These are phyloP conservation scores for Neonothopanus nambi DNA, from an alignment of 1,284 basidiomycete species.

Conservation along the genomic window DNA sequence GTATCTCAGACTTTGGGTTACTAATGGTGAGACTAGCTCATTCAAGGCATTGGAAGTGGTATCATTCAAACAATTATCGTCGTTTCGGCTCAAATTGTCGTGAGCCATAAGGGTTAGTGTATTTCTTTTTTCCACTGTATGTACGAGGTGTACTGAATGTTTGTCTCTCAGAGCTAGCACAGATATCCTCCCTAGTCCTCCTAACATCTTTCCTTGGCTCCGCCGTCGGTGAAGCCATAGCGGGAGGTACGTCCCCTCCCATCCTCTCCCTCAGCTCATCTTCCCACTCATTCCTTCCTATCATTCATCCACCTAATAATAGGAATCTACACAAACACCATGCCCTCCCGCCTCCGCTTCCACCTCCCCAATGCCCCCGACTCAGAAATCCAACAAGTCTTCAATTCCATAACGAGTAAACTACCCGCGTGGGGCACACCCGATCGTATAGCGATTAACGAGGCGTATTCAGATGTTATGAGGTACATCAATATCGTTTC, in stretches of 20 bases:
- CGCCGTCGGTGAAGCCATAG: slow-evolving; percentile 10
- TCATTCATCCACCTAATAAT: no score
- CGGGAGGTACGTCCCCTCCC: no score
- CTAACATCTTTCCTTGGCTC: slow-evolving; percentile 10
- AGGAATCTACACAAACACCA: slow-evolving; percentile 7
- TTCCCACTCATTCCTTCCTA: not conserved
- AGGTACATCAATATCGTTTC: slow-evolving; percentile 9
- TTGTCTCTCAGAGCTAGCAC: slow-evolving; percentile 6
- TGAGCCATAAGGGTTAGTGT: slow-evolving; percentile 1
- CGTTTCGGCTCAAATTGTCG: slow-evolving; percentile 10
- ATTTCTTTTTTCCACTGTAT: not conserved
- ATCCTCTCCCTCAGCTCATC: no score
- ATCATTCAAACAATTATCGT: slow-evolving; percentile 9
- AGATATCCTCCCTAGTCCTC: slow-evolving; percentile 7
- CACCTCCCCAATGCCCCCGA: slow-evolving; percentile 7
- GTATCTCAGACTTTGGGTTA: no score
- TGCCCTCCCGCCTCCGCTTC: not conserved
- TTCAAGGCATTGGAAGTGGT: slow-evolving; percentile 12
- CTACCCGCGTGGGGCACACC: slow-evolving; percentile 8
- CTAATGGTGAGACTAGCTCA: no score
- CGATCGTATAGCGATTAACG: slow-evolving; percentile 7
- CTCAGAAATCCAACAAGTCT: not conserved
- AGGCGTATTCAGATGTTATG: slow-evolving; percentile 9
- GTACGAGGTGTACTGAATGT: not conserved
- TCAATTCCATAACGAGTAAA: slow-evolving; percentile 9